Evolutionary conservation across 2,329 filamentous ascomycete species (phyloP).

Genomic region (Cladorrhinum sp.): DNA sequence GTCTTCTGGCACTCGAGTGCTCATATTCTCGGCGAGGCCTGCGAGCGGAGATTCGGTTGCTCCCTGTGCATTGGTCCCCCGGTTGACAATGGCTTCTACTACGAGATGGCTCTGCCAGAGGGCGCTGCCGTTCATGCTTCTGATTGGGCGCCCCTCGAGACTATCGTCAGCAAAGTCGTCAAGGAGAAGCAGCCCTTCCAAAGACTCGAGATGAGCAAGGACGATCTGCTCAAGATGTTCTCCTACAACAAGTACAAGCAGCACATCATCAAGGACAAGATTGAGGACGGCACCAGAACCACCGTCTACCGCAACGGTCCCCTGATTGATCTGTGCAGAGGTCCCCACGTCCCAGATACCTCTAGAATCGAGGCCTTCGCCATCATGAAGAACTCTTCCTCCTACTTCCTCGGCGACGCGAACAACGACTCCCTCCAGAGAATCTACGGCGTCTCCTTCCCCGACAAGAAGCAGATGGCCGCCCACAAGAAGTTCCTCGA

Average conservation of each 20-base stretch:
- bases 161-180: conserved; percentile 75
- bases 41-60: conserved; percentile 86
- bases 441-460: conserved; percentile 93
- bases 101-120: conserved; percentile 85
- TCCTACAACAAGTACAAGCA: conserved; percentile 98
- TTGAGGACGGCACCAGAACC: conserved; percentile 81
- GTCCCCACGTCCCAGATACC: conserved; percentile 91
- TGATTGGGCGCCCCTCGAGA: conserved; percentile 85
- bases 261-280: conserved; percentile 92
- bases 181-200: conserved; percentile 98
- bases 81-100: conserved; percentile 64
- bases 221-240: conserved; percentile 93
- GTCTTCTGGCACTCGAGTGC: conserved; percentile 97
- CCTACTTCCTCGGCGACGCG: conserved; percentile 79
- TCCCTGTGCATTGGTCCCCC: conserved; percentile 76
- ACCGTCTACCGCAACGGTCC: conserved; percentile 94
- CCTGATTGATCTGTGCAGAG: conserved; percentile 90
- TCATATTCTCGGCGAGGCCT: conserved; percentile 92
- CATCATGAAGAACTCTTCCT: conserved; percentile 69
- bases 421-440: conserved; percentile 93
- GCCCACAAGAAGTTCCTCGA: conserved; percentile 94
- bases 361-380: conserved; percentile 92
- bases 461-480: conserved; percentile 90
- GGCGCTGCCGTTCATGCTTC: conserved; percentile 65
- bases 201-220: conserved; percentile 80